A percentile compares a stretch with the other conserved stretches of the same genome.
phyloP scores from a whole-genome alignment of 2,329 filamentous ascomycete genomes.

The Fusarium kyushuense region DNA sequence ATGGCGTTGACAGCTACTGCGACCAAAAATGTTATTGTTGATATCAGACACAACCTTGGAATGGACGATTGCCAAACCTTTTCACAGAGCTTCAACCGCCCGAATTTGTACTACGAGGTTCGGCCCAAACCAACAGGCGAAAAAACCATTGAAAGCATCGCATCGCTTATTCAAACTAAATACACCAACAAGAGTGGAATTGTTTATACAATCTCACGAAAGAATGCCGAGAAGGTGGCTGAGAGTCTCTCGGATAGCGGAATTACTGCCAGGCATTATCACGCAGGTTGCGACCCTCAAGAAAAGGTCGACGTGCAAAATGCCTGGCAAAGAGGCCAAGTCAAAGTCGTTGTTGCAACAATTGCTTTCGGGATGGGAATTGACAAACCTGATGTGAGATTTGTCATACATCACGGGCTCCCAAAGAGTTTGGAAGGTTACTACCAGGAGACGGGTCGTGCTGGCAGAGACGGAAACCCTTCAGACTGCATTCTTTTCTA shows the following conservation, averaged over 20 bases:
- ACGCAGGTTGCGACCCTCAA: conserved; percentile 78
- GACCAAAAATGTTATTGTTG: conserved; percentile 90
- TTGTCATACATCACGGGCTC: conserved; percentile 92
- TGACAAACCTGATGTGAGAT: conserved; percentile 95
- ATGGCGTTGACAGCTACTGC: conserved; percentile 97
- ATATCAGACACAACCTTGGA: conserved; percentile 90
- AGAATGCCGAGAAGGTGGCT: conserved; percentile 84
- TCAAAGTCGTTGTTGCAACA: conserved; percentile 94
- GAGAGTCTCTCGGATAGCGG: conserved; percentile 71
- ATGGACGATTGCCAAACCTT: conserved; percentile 84
- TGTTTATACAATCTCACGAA: conserved; percentile 90
- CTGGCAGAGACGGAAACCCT: conserved; percentile 87
- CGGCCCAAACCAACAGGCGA: conserved; percentile 74
- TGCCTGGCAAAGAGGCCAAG: conserved; percentile 82
- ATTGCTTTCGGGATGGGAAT: conserved; percentile 99
- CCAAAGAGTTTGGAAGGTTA: conserved; percentile 98
- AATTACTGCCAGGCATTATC: conserved; percentile 86
- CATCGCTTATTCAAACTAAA: conserved; percentile 74
- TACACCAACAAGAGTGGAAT: conserved; percentile 85
- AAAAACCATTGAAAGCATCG: conserved; percentile 61
- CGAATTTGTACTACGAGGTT: conserved; percentile 92
- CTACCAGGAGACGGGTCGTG: conserved; percentile 97
- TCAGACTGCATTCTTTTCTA: conserved; percentile 95
- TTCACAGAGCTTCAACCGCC: conserved; percentile 95
- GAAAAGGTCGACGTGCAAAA: conserved; percentile 80